Evolutionary conservation across 1,284 basidiomycete species (phyloP), one percentile per base, ranked within the genome.

Genomic region (Ustilago hordei): DNA sequence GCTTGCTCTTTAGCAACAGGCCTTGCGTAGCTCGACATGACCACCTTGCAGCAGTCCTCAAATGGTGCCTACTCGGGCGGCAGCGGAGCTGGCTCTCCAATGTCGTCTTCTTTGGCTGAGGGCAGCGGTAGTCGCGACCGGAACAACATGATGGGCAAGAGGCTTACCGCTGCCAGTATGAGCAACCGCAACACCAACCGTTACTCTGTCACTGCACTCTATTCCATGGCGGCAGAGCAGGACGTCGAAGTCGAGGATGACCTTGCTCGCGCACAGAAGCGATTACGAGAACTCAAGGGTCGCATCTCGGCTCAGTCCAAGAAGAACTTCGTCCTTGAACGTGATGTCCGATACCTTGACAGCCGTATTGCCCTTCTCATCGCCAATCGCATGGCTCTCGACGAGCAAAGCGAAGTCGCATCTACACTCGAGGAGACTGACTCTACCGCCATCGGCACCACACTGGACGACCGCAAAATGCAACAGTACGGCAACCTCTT

Each of bases 231-330:
- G 12, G 96, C 95, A 34, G 95, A 99, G 87, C 95, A 98, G 89
- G 96, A 99, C 86, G 93, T 97, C 34, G 97, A 99, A 86, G 93
- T 98, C 50, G 95, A 98, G 87, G 96, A 99, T 87, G 96, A 99
- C 87, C 89, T 99, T 68, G 95, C 95, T 9, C 89, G 94, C 23
- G 97, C 96, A 45, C 96, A 98, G 89, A 97, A 96, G 87, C 93
- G 95, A 54, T 89, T 99, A 53, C 90, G 97, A 38, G 95, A 98
- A 81, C 90, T 99, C 81, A 99, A 99, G 88, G 90, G 92, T n/a
- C 93, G 95, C 83, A 99, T 99, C 78, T 98, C 95, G 28, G 92
- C 94, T 0, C 97, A 99, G 88, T 96, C 94, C 61, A 99, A 99
- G 90, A 98, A 96, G 90, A 99, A 99, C 88, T 99, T 99, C 86